These are phyloP conservation scores for Arthrinium phaeospermum DNA, from an alignment of 2,329 filamentous ascomycete genomes.

Conservation along the genomic window DNA sequence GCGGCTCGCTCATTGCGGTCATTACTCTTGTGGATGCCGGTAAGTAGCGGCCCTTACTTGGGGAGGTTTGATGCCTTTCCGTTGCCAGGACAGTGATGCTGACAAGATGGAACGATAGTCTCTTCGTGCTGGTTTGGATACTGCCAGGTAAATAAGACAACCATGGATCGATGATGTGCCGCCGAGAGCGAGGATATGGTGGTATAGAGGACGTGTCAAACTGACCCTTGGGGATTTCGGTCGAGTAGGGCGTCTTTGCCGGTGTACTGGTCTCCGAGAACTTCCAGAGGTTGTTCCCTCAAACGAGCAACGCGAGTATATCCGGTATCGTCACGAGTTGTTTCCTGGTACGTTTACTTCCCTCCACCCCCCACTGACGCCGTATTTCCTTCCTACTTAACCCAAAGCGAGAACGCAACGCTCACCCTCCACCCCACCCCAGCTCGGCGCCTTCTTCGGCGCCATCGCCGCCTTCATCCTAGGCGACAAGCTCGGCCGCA, in stretches of 20 bases:
- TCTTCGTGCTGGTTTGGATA: constrained; percentile 40
- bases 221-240: neutral
- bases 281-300: constrained; percentile 45
- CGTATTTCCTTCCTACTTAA: neutral
- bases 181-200: constrained; percentile 21
- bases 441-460: constrained; percentile 70
- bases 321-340: constrained; percentile 51
- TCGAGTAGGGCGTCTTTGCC: constrained; percentile 47
- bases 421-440: neutral
- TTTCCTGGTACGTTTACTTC: constrained; percentile 44
- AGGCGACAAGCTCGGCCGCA: constrained; percentile 71
- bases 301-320: constrained; percentile 44
- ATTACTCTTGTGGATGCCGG: constrained; percentile 39
- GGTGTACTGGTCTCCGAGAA: constrained; percentile 48
- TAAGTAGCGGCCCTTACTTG: constrained; percentile 31
- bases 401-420: neutral
- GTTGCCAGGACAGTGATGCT: neutral
- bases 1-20: constrained; percentile 33
- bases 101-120: constrained; percentile 26
- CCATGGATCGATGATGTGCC: neutral
- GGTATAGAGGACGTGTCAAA: neutral
- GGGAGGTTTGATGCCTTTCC: neutral
- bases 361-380: neutral
- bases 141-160: constrained; percentile 31
- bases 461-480: constrained; percentile 66